phyloP scores from a whole-genome alignment of 352 stramenopile genomes.

The Phytophthora pseudosyringae region DNA sequence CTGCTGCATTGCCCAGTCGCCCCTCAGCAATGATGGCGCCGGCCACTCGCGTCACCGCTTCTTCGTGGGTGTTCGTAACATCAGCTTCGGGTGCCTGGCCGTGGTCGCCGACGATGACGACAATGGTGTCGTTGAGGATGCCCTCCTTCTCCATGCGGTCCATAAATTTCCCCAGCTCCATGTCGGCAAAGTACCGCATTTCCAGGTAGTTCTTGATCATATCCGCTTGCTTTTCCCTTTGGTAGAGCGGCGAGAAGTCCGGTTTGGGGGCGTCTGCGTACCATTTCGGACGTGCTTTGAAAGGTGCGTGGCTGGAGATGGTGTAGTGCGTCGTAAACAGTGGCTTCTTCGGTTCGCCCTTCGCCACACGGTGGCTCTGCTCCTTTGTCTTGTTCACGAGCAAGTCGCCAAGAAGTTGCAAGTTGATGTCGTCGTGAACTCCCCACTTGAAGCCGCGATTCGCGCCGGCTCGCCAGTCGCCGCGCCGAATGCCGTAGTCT shows the following conservation, averaged over 20 bases:
- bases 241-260: constrained; percentile 56
- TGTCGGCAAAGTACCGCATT: constrained; percentile 62
- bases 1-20: too few relatives aligned
- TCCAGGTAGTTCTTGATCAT: constrained; percentile 57
- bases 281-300: constrained; percentile 39
- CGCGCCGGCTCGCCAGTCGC: constrained; percentile 33
- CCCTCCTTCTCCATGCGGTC: constrained; percentile 48
- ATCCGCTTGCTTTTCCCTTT: constrained; percentile 30
- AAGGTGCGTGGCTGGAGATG: constrained; percentile 12
- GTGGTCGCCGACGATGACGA: constrained; percentile 60
- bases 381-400: constrained; percentile 46
- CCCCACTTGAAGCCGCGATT: constrained; percentile 37
- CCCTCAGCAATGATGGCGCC: too few relatives aligned
- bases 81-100: constrained; percentile 56
- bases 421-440: constrained; percentile 52
- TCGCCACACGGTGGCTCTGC: constrained; percentile 30
- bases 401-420: constrained; percentile 49
- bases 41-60: too few relatives aligned
- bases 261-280: constrained; percentile 45
- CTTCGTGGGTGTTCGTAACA: constrained; percentile 41
- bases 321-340: constrained; percentile 65
- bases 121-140: constrained; percentile 63
- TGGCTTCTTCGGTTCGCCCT: constrained; percentile 33
- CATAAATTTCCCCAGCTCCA: constrained; percentile 57
- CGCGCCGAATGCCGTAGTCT: constrained; percentile 34